Conservation (phyloP, 352 stramenopile genomes). For the Globisporangium sylvaticum region DNA sequence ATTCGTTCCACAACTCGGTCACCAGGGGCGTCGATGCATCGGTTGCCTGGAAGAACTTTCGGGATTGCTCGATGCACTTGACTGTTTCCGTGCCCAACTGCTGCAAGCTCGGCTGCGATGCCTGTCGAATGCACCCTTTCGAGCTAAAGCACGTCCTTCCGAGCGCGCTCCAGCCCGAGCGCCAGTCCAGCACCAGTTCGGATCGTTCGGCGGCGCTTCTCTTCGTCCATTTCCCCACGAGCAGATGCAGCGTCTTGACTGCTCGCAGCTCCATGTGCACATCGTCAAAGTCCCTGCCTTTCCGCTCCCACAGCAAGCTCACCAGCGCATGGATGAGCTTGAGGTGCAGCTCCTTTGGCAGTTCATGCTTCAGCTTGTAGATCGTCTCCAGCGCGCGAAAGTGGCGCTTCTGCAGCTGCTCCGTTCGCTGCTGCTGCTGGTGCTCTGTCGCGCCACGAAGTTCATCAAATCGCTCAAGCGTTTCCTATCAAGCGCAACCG, state of each 20-base stretch:
- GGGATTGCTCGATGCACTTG: slow-evolving; percentile 48
- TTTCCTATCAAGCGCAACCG: slow-evolving; percentile 25
- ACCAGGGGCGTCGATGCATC: slow-evolving; percentile 30
- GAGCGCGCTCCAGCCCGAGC: slow-evolving; percentile 31
- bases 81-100: slow-evolving; percentile 35
- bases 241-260: slow-evolving; percentile 31
- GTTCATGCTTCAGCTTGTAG: slow-evolving; percentile 60
- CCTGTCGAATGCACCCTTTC: slow-evolving; percentile 28
- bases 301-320: slow-evolving; percentile 38
- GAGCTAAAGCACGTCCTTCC: slow-evolving; percentile 52
- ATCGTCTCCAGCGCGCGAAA: slow-evolving; percentile 57
- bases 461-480: slow-evolving; percentile 28
- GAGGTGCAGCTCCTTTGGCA: slow-evolving; percentile 35
- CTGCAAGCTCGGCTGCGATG: slow-evolving; percentile 34
- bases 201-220: slow-evolving; percentile 9
- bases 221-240: slow-evolving; percentile 61
- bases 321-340: slow-evolving; percentile 47
- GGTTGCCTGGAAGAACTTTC: slow-evolving; percentile 34
- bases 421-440: neutral
- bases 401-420: slow-evolving; percentile 47
- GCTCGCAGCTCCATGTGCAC: slow-evolving; percentile 52
- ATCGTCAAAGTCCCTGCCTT: slow-evolving; percentile 39
- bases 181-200: slow-evolving; percentile 43
- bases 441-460: slow-evolving; percentile 15
- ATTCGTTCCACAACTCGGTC: slow-evolving; percentile 45